Evolutionary conservation across 805 yeast species (phyloP), one percentile per base, ranked within the genome.

Genomic region (Yarrowia sp.): DNA sequence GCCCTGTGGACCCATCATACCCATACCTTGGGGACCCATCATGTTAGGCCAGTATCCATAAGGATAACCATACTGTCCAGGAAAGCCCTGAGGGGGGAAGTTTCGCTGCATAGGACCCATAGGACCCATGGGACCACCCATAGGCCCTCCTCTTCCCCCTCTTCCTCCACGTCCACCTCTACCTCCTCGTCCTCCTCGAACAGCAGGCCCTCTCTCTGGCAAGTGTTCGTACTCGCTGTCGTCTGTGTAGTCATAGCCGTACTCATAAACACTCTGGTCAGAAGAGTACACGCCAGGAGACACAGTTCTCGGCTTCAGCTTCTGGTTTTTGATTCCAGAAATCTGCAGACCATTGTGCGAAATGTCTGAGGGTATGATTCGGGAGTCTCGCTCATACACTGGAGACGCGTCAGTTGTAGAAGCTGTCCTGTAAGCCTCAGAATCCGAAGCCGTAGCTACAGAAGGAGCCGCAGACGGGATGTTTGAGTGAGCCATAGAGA

Each of bases 211-310:
- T 17, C 49, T n/a, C 19, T 58, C 50, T 43, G 49, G 33, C 6
- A 19, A 9, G 2, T 58, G 49, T 8, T 61, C 66, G 38, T 61
- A 61, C 46, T 61, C 66, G 38, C 66, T 61, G 33, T 61, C 66
- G 30, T 61, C 66, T 1, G 55, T 47, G 38, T 46, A 61, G 46
- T 61, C 66, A 13, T 46, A 36, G 9, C 66, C 55, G 15, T 46
- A 46, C 66, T 46, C 53, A 20, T 46, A 61, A 14, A 24, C 17
- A 30, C 55, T 61, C 46, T 58, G 64, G 9, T 43, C 64, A 2
- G 66, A 46, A 46, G 66, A 61, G 38, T 46, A 61, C 4, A 38
- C 55, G 1, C 55, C 53, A n/a, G 66, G 55, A n/a, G 66, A 47
- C 36, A 47, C 43, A 1, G 66, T 13, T 46, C 66, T 15, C 2